A percentile compares a stretch with the other conserved stretches of the same genome.
Evolutionary conservation across 768 basidiomycete species (phyloP).

Genomic region (Lactifluus volemus): DNA sequence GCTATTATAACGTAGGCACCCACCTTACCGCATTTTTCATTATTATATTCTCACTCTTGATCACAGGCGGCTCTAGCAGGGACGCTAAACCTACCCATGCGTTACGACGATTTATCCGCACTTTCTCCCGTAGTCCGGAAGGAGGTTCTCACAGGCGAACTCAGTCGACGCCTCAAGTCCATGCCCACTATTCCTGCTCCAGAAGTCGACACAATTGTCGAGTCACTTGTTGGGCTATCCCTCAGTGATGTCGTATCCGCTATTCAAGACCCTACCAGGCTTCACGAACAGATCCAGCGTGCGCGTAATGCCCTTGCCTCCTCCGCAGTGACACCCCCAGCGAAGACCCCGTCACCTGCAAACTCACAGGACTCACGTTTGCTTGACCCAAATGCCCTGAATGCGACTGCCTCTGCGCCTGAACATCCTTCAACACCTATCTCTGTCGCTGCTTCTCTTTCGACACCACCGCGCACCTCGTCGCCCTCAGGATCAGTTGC

Average conservation of each 20-base stretch:
- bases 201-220: slow-evolving; percentile 59
- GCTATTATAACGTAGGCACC: slow-evolving; percentile 67
- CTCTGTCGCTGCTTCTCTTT: slow-evolving; percentile 64
- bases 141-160: slow-evolving; percentile 77
- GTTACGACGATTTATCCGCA: slow-evolving; percentile 75
- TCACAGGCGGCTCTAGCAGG: slow-evolving; percentile 71
- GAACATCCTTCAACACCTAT: slow-evolving; percentile 85
- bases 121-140: slow-evolving; percentile 83
- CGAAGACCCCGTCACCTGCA: slow-evolving; percentile 48
- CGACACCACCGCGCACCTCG: slow-evolving; percentile 76
- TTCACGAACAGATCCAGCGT: slow-evolving; percentile 53
- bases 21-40: not conserved
- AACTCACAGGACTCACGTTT: slow-evolving; percentile 63
- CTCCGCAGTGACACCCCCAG: slow-evolving; percentile 34
- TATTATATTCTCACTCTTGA: not conserved
- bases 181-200: slow-evolving; percentile 42
- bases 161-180: slow-evolving; percentile 62
- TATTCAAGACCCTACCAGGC: slow-evolving; percentile 59
- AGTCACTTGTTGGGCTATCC: slow-evolving; percentile 59
- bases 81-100: slow-evolving; percentile 73
- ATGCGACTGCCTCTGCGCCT: slow-evolving; percentile 79
- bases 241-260: slow-evolving; percentile 70
- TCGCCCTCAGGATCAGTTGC: slow-evolving; percentile 61
- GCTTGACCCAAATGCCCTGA: slow-evolving; percentile 52
- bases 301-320: slow-evolving; percentile 22